Base-by-base conservation (phyloP, 2,329 filamentous ascomycete genomes). In the Ophiocordyceps unilateralis region DNA sequence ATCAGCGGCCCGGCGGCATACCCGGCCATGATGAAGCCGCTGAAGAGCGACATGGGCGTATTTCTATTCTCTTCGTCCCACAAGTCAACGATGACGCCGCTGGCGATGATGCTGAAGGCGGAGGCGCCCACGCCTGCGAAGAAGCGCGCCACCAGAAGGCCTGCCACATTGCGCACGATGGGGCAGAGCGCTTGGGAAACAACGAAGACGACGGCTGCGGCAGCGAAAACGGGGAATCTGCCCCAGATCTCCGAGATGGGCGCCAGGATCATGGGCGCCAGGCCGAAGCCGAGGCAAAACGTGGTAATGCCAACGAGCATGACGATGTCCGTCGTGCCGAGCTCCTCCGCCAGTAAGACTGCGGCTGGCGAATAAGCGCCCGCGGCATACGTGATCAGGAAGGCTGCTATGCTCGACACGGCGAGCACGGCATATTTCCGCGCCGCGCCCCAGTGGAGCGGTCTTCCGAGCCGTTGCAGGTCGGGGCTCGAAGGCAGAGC, bases 161-260 rank as follows among this genome's bases (percentile, higher is more conserved):
- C 85, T 0, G 73, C 74, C 48, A 83, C 76, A 2, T 74, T 74
- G 0, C 69, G 66, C 6, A 85, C 83, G 0, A 84, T 66, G 5
- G 82, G 84, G 55, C 83, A 88, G 6, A 79, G 76, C 23, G 83
- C 68, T 54, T 87, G 79, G 54, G 78, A 83, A 15, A 70, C 54
- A 46, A 85, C 74, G 52, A 82, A 91, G 1, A 93, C 55, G 15
- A 81, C 55, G 0, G 86, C 86, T 9, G 83, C 80, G 1, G 68
- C 67, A 21, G 88, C 68, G 53, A 94, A 91, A 28, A 93, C 83
- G 0, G 87, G 84, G 44, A 84, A 78, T 2, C 88, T 76, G 4
- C 88, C 88, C 59, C 91, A 86, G 56, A 93, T 81, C 61, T 95
- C 88, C 1, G 81, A 86, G 49, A 94, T 81, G 0, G 88, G 88